Base-by-base conservation (phyloP, 108 stramenopile species). In the Parmales sp. region DNA sequence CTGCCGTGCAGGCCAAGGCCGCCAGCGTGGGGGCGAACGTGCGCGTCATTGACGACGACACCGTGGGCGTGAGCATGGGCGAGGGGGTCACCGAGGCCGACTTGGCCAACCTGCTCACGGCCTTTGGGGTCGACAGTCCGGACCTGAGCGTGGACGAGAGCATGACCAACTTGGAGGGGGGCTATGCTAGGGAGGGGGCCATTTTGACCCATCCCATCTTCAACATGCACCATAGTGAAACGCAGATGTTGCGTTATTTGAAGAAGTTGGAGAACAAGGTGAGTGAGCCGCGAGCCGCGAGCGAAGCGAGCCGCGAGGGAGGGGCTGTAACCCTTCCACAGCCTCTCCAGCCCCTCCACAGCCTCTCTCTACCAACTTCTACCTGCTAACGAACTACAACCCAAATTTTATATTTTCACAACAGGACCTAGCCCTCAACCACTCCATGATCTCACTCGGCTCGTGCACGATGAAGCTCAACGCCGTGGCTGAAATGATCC, bases 391-490 rank as follows among this genome's bases (percentile, higher is more conserved):
- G n/a, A n/a, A n/a, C n/a, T n/a, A n/a, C n/a, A n/a, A n/a, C n/a
- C n/a, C n/a, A n/a, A n/a, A n/a, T n/a, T n/a, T n/a, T n/a, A n/a
- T n/a, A n/a, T n/a, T n/a, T n/a, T n/a, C n/a, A n/a, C n/a, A n/a
- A n/a, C n/a, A n/a, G n/a, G 98, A 99, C 80, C 77, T 99, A 64
- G 83, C 98, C 19, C 83, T 99, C 72, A 95, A 95, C 73, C 88
- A 93, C 67, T 92, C 92, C 71, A 99, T 99, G 98, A 99, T 99
- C 79, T 91, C 95, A 31, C 86, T 99, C 20, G 98, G 98, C 6
- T 95, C 93, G 0, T 99, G 98, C 76, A 99, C 98, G 63, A 99
- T 99, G 98, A 99, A 99, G 82, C 77, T 99, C 48, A 99, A 99
- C 70, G 95, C 96, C 31, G 92, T 95, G 1, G 82, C 88, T 45